phyloP scores from a whole-genome alignment of 2,329 filamentous ascomycete genomes.

The Ceratocystis diversiconidia region DNA sequence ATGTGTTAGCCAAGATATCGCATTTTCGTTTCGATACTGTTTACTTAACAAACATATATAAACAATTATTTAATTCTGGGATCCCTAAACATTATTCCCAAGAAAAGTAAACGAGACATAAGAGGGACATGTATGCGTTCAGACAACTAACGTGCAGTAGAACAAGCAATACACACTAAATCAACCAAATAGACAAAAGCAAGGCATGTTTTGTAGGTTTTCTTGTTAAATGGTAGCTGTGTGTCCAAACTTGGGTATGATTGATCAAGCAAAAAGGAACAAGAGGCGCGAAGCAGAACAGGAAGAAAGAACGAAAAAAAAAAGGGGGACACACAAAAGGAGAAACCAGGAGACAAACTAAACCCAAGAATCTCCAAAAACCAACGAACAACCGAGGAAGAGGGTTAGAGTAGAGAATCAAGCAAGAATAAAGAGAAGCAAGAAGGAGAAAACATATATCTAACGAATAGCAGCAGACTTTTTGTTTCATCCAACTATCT shows the following conservation, averaged over 20 bases:
- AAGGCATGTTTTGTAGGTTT: neutral
- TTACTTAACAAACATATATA: neutral
- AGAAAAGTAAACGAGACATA: neutral
- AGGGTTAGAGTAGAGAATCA: constrained; percentile 1
- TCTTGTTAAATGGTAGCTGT: neutral
- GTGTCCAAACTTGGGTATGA: constrained; percentile 18
- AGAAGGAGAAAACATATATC: constrained; percentile 7
- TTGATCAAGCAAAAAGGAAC: constrained; percentile 15
- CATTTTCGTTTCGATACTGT: neutral
- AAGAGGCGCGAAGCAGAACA: neutral
- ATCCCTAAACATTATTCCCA: neutral
- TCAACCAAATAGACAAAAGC: neutral
- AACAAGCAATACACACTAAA: neutral
- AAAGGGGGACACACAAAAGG: constrained; percentile 9
- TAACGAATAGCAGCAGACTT: neutral
- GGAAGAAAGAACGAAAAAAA: neutral
- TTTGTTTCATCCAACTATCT: constrained; percentile 8
- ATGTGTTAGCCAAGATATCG: neutral
- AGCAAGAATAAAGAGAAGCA: neutral
- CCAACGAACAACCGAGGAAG: constrained; percentile 7
- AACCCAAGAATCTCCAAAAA: neutral
- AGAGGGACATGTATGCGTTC: neutral
- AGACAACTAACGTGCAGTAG: too few species aligned
- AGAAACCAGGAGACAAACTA: constrained; percentile 9
- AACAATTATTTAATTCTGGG: neutral